Evolutionary conservation across 768 basidiomycete genomes (phyloP).

Genomic region (Tricholoma bakamatsutake): DNA sequence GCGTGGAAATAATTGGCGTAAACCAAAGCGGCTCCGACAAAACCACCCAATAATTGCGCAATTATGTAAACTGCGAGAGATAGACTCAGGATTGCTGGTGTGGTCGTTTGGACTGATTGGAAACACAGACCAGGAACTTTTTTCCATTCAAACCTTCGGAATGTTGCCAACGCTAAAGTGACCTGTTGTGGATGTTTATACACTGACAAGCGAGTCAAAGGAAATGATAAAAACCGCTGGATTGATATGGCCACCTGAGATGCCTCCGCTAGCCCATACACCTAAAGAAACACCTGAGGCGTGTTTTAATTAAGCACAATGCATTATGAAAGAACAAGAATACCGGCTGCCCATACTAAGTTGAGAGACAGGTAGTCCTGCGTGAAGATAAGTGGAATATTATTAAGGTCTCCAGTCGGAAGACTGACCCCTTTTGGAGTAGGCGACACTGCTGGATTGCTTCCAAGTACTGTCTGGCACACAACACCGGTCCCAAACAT

Average conservation of each 20-base stretch:
- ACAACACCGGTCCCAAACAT: slow-evolving; percentile 46
- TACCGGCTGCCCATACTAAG: slow-evolving; percentile 41
- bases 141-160: slow-evolving; percentile 63
- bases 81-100: background rate
- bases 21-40: slow-evolving; percentile 52
- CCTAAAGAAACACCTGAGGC: slow-evolving; percentile 37
- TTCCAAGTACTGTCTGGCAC: slow-evolving; percentile 45
- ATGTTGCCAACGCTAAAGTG: slow-evolving; percentile 56
- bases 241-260: slow-evolving; percentile 45
- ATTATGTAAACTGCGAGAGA: slow-evolving; percentile 38
- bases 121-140: slow-evolving; percentile 48
- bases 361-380: slow-evolving; percentile 37
- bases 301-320: background rate
- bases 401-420: background rate
- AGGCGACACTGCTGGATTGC: slow-evolving; percentile 32
- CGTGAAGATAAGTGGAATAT: background rate
- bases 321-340: slow-evolving; percentile 1
- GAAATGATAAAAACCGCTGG: slow-evolving; percentile 24
- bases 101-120: background rate
- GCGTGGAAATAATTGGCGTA: slow-evolving; percentile 69
- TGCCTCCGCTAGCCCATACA: slow-evolving; percentile 42
- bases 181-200: slow-evolving; percentile 29
- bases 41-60: slow-evolving; percentile 57
- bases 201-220: background rate
- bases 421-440: slow-evolving; percentile 40